Evolutionary conservation across 2,329 filamentous ascomycete genomes (phyloP).

Genomic region (Metarhizium robertsii): DNA sequence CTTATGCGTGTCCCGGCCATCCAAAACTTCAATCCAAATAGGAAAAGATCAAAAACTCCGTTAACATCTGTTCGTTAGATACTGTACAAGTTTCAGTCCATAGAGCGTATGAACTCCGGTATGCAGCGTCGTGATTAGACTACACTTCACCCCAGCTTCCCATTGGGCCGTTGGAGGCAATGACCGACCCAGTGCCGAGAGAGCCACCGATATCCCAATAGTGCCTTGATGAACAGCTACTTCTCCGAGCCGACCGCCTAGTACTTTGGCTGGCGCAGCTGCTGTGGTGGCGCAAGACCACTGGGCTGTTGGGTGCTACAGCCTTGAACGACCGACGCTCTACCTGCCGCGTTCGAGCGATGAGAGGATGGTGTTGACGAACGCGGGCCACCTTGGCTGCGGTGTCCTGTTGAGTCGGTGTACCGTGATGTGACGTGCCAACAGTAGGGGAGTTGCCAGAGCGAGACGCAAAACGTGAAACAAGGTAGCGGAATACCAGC

Average conservation of each 20-base stretch:
- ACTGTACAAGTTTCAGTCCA: background rate
- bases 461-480: conserved; percentile 59
- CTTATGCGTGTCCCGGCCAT: background rate
- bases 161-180: conserved; percentile 57
- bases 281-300: conserved; percentile 39
- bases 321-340: conserved; percentile 51
- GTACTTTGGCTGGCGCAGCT: conserved; percentile 88
- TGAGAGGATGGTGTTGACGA: conserved; percentile 79
- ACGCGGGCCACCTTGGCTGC: conserved; percentile 76
- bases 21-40: background rate
- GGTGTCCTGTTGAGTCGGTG: conserved; percentile 49
- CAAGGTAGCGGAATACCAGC: conserved; percentile 83
- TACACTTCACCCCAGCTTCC: conserved; percentile 73
- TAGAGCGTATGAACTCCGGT: background rate
- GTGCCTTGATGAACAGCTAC: conserved; percentile 65
- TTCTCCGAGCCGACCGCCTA: conserved; percentile 58
- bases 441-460: conserved; percentile 30
- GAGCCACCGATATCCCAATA: conserved; percentile 89
- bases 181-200: conserved; percentile 64
- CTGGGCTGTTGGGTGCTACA: conserved; percentile 38
- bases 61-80: background rate
- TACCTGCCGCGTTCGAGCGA: conserved; percentile 44
- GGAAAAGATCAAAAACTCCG: background rate
- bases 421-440: conserved; percentile 37
- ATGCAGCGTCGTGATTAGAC: background rate